Evolutionary conservation across 192 early-diverging fungal genomes (phyloP).

Genomic region (Mortierella hygrophila): DNA sequence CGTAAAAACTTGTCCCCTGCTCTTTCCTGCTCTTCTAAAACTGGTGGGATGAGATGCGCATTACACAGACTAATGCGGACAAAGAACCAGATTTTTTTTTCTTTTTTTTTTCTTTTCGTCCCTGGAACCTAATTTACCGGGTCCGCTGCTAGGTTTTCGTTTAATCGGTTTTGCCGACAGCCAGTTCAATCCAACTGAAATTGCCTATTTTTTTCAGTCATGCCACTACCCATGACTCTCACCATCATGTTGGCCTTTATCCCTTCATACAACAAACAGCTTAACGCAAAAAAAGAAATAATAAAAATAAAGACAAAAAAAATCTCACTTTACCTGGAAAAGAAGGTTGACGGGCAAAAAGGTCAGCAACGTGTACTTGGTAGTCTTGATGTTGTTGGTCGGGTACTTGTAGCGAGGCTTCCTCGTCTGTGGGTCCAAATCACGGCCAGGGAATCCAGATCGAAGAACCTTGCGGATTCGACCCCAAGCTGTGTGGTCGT

Average conservation of each 20-base stretch:
- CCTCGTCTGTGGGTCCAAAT: constrained; percentile 43
- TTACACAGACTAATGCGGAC: background rate
- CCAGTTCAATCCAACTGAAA: background rate
- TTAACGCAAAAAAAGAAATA: constrained; percentile 7
- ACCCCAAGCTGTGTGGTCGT: constrained; percentile 38
- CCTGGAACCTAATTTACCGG: constrained; percentile 4
- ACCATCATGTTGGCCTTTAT: background rate
- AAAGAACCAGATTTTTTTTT: background rate
- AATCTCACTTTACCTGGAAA: constrained; percentile 56
- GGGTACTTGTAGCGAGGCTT: constrained; percentile 60
- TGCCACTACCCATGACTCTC: background rate
- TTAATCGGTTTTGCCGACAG: constrained; percentile 8
- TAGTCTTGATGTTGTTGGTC: constrained; percentile 62
- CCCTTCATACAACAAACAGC: background rate
- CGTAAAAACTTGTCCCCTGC: background rate
- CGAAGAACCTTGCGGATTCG: constrained; percentile 38
- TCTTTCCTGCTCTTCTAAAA: background rate
- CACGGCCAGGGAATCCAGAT: constrained; percentile 48
- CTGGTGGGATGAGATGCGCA: background rate
- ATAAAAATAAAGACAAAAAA: background rate
- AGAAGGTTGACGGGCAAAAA: constrained; percentile 56
- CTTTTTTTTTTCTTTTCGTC: background rate
- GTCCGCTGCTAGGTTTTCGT: background rate
- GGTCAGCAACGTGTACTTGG: constrained; percentile 59
- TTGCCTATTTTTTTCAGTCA: background rate